Base-by-base conservation (phyloP, 106 monocot genomes). In the Alisma plantagoaquatica region DNA sequence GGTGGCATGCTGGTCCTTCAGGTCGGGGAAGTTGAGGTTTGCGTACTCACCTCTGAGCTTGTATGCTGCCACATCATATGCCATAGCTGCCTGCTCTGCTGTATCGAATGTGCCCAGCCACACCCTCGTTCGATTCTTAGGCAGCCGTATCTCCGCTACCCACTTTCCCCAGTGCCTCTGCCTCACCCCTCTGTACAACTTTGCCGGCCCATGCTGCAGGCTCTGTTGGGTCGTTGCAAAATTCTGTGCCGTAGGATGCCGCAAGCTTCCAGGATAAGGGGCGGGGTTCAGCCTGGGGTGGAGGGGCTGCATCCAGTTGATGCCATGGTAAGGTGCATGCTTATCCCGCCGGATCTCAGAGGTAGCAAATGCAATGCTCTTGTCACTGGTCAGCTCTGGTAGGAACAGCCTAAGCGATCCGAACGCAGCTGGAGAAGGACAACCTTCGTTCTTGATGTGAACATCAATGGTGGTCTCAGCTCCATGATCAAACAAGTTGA, bases 121-220 rank as follows among this genome's bases (percentile, higher is more conserved):
- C 0, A 77, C 54, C 29, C 73, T 56, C 1, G 68, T 73, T 23
- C 63, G 33, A 67, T 78, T 78, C 27, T 52, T 68, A 2, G 73
- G 68, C 17, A 78, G 62, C 14, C 78, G 28, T 24, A 73, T 78
- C n/a, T 78, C 73, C 21, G 78, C 78, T 20, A 77, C 77, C 77
- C 77, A 77, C 62, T 77, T 77, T 29, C 77, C 77, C 72, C 67
- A 72, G 57, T 77, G 77, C 46, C 77, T 45, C 33, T 68, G 77
- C 48, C 77, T 68, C 44, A 77, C 72, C n/a, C 77, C 78, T 35
- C 68, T 51, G 43, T 68, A 78, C 26, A 73, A 41, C 43, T 68
- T 72, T 17, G 23, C 10, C 5, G 28, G 19, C 14, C 26, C 15
- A 4, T 15, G 51, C 26, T 27, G 51, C 1, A 7, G 51, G 26